Conservation (phyloP, 106 monocot genomes). For the Apostasia shenzhenica region DNA sequence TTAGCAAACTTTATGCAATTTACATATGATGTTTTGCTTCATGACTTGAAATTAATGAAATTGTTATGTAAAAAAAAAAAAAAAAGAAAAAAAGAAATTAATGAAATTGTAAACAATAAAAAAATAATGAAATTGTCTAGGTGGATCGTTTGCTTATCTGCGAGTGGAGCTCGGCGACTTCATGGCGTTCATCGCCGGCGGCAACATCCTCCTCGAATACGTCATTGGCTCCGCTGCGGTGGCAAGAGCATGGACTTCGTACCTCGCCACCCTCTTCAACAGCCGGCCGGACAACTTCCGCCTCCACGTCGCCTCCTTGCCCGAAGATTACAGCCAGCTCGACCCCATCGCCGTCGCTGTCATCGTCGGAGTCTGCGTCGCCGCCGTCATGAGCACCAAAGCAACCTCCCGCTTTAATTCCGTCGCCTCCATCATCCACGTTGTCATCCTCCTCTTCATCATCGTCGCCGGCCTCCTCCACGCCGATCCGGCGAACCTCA, state of each 20-base stretch:
- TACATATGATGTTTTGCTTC: too few relatives aligned
- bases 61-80: too few relatives aligned
- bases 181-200: constrained; percentile 87
- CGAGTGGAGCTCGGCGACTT: constrained; percentile 94
- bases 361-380: constrained; percentile 31
- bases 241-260: constrained; percentile 88
- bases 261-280: constrained; percentile 87
- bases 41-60: too few relatives aligned
- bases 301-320: constrained; percentile 48
- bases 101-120: too few relatives aligned
- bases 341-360: constrained; percentile 81
- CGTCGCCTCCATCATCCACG: constrained; percentile 69
- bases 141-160: constrained; percentile 86
- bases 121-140: constrained; percentile 6
- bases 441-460: constrained; percentile 67
- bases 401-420: constrained; percentile 83
- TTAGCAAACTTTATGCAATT: too few relatives aligned
- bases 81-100: too few relatives aligned
- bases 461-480: constrained; percentile 69
- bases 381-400: constrained; percentile 65
- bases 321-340: constrained; percentile 50
- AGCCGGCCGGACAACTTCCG: constrained; percentile 68
- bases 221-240: constrained; percentile 84
- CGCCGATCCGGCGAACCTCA: constrained; percentile 52
- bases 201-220: constrained; percentile 93